A percentile compares a stretch with the other conserved stretches of the same genome.
phyloP scores from a whole-genome alignment of 495 filamentous ascomycete genomes.

The Xylaria cubensis region DNA sequence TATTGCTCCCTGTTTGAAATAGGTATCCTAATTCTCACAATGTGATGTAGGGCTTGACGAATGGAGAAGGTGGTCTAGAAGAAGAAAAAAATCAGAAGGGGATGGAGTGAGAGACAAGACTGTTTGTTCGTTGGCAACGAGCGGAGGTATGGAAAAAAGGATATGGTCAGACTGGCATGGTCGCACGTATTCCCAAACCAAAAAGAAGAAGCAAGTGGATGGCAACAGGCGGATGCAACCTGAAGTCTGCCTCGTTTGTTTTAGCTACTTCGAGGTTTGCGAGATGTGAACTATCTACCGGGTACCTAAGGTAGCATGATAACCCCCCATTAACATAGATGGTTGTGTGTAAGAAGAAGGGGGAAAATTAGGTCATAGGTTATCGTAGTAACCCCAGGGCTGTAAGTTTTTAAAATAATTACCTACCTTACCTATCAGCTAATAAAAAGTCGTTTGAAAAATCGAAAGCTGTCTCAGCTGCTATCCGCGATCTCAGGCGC shows the following conservation, averaged over 20 bases:
- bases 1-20: too few relatives aligned
- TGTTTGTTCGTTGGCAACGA: not conserved
- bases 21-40: not conserved
- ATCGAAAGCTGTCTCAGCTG: not conserved
- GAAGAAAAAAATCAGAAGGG: not conserved
- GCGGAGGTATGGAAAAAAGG: not conserved
- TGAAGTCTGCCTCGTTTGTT: not conserved
- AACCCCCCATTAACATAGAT: not conserved
- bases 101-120: not conserved
- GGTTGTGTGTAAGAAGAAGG: not conserved
- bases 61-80: not conserved
- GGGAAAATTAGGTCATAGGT: not conserved
- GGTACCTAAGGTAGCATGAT: too few relatives aligned
- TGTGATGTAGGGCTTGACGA: slow-evolving; percentile 8
- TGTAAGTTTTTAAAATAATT: too few relatives aligned
- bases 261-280: not conserved
- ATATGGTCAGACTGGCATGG: slow-evolving; percentile 1
- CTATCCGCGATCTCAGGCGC: not conserved
- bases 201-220: not conserved
- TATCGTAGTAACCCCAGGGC: not conserved
- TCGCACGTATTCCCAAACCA: not conserved
- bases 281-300: slow-evolving; percentile 9
- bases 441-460: not conserved
- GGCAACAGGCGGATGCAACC: not conserved
- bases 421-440: not conserved